Evolutionary conservation across 2,329 filamentous ascomycete genomes (phyloP), one percentile per base, ranked within the genome.

Genomic region (Pseudocercospora pini-densiflorae): DNA sequence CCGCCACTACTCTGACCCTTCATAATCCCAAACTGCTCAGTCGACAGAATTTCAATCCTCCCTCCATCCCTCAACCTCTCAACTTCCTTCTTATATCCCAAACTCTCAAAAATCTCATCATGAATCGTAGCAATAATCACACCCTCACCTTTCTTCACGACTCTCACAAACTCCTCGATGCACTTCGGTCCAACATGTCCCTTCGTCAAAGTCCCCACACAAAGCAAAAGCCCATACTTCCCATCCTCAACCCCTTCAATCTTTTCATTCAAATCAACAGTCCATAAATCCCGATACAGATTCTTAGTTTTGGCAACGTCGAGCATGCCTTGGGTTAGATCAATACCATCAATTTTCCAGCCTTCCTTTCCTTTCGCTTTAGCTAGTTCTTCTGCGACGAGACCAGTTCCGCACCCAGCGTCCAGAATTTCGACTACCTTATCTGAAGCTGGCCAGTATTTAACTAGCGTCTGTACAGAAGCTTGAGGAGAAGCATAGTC

Each of bases 131-230:
- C 68, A 4, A 69, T 65, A n/a, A n/a, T n/a, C n/a, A n/a, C 9
- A 69, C 54, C n/a, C n/a, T n/a, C 36, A 70, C 19, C 12, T 66
- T 67, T 5, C 68, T n/a, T n/a, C n/a, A n/a, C 63, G 7, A 49
- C 29, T 10, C 33, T 14, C 36, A 54, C 59, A 59, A 70, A 69
- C 24, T 68, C 68, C 3, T 31, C 19, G 1, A 70, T n/a, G 3
- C 63, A 61, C 9, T 33, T 19, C 12, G 66, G 63, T 6, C 68
- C 68, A 14, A 70, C 67, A 57, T 70, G 68, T 21, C 67, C 67
- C 36, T 70, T 68, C 45, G 68, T 70, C 27, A 70, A 47, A 1
- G 68, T 70, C 0, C 68, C 68, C 9, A 70, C 68, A 64, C 67
- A 70, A 9, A 62, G 61, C 2, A 68, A n/a, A 12, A 60, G 59